Evolutionary conservation across 257 asterid genomes (phyloP), one percentile per base, ranked within the genome.

Genomic region (Nicotiana benthamiana): DNA sequence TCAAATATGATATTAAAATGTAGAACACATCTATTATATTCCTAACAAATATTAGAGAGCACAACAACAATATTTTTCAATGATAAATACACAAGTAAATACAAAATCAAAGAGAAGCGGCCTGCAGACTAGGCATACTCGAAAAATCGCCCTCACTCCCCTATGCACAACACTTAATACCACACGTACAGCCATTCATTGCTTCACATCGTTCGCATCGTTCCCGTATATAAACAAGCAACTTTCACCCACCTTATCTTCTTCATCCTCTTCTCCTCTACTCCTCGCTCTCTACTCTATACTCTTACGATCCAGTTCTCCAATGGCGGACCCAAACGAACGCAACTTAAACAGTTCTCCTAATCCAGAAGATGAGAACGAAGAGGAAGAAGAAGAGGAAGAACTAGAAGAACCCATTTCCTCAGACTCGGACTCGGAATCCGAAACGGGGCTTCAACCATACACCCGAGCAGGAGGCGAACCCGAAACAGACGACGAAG

Each of bases 381-480:
- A 65, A 17, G 24, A 30, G 3, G 46, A 63, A 0, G 68, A 62
- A 0, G 70, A 62, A 5, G 79, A 82, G 1, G 80, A 40, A 53
- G 75, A 64, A 54, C 2, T 9, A 10, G 79, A 74, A 24, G 82
- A 80, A 7, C 81, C 57, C 36, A 85, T 43, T 57, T 70, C 27
- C 78, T 82, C 82, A 3, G 78, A 80, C 20, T 86, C 86, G 4
- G 86, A 86, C 53, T 82, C 86, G 15, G 87, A 83, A 28, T 65
- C 84, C 2, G 88, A 86, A 17, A 30, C 84, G 6, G 92, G 84
- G 0, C 74, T 84, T 63, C 89, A 79, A 52, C 85, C 87, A 5
- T 75, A 83, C 4, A 66, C 70, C 75, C 65, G 66, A 18, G 43
- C 82, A 0, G 80, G 61, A 1, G 83, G 81, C 9, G 85, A 76